Base-by-base conservation (phyloP, 2,329 filamentous ascomycete genomes). In the Alternaria postmessia region DNA sequence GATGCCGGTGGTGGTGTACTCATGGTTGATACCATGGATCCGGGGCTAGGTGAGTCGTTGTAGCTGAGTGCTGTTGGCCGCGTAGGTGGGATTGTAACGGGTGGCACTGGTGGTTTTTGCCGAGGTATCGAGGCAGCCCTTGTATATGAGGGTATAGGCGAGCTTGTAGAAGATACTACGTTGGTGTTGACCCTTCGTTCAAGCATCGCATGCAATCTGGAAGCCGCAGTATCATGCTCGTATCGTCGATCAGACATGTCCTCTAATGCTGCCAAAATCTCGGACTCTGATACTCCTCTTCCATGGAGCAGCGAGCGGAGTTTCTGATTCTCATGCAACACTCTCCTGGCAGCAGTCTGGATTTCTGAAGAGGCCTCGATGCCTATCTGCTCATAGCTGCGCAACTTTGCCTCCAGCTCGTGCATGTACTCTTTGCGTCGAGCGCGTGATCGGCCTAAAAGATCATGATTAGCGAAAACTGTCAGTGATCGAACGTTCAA, bases 341-440 rank as follows among this genome's bases (percentile, higher is more conserved):
- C 91, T 55, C 81, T 85, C 57, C 89, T 82, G 2, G 90, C 91
- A 0, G 90, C 91, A 51, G 84, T 80, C 73, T 93, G 91, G 11
- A 93, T 87, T 71, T 92, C 89, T n/a, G 85, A 81, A 1, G 88
- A 89, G 4, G 89, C 90, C 70, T 90, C 85, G 49, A 91, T 84
- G 18, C 91, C 90, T 32, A 85, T 81, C 38, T 86, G 81, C 75
- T 93, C 89, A 72, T 86, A 91, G 53, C 80, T 79, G 47, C 87
- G 85, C 58, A 90, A 79, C 61, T 87, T 88, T 54, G 84, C 80
- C 77, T 93, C 90, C 28, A 93, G 84, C 56, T 91, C 88, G 62
- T 88, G 82, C 39, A 92, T 80, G 72, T 93, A 92, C 71, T 92
- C 89, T 80, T 90, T 91, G 64, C 88, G 85, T 36, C 90, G 85